Evolutionary conservation across 305 asterid species (phyloP), one percentile per base, ranked within the genome.

Genomic region (Solanum hybrid): DNA sequence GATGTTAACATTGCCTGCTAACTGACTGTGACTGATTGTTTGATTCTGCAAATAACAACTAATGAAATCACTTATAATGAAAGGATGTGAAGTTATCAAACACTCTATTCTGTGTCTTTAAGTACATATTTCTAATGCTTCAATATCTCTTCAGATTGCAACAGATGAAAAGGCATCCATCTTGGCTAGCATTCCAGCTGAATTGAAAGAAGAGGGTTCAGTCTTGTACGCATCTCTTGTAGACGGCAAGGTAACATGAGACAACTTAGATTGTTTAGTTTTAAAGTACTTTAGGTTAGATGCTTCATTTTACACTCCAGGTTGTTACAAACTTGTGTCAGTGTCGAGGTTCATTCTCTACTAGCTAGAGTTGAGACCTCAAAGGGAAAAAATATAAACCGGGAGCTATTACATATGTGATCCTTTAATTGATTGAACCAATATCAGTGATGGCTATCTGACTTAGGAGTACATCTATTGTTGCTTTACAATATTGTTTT

Each of bases 91-190:
- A 29, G 88, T 20, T 29, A 20, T 51, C 37, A 51, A 20, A 20
- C 67, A 10, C 31, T 51, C 73, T 29, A 84, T 84, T 84, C 20
- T 29, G 18, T 29, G 29, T 51, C 74, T 57, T 57, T 84, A 51
- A 51, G 40, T 57, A 51, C 22, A 51, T 51, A 29, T 1, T 18
- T 51, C 3, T 51, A 29, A 29, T 84, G 40, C 75, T 51, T 51
- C 88, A 51, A 83, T 84, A 84, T 84, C 75, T 31, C 61, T 91
- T 90, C 95, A 97, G 99, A 94, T 95, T 90, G 98, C 98, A 64
- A 82, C 90, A 80, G 98, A 97, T 89, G 98, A 94, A 92, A 95
- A 97, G 92, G 96, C 94, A 77, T 91, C 97, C 90, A 96, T 97
- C 84, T 93, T 97, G 93, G 92, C 97, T 79, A 94, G 96, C 94